Evolutionary conservation across 129 eudicot genomes (phyloP).

Genomic region (Gnaphalium uliginosum): DNA sequence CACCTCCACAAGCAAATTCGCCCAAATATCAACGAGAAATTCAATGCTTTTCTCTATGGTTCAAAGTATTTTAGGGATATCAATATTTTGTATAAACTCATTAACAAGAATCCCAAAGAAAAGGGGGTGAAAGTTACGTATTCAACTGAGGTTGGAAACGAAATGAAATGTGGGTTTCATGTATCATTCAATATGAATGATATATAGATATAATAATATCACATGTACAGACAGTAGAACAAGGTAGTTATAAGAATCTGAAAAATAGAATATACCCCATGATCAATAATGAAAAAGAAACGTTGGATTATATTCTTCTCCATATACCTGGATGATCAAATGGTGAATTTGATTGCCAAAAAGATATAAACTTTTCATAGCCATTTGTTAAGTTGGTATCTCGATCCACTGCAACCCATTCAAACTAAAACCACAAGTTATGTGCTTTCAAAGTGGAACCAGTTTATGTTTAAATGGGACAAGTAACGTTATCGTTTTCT

Average conservation of each 20-base stretch:
- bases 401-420: neutral
- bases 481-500: no score
- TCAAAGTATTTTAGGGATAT: neutral
- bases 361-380: neutral
- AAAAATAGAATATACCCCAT: neutral
- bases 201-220: conserved; percentile 3
- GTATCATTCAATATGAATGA: conserved; percentile 36
- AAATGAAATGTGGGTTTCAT: conserved; percentile 27
- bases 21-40: neutral
- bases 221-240: conserved; percentile 11
- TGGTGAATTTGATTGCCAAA: neutral
- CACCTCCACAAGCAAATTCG: neutral
- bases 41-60: neutral
- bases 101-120: conserved; percentile 15
- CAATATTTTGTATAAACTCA: neutral
- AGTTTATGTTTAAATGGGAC: no score
- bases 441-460: no score
- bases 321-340: neutral
- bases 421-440: neutral
- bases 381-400: neutral
- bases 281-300: no score
- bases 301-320: no score
- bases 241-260: neutral
- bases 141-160: conserved; percentile 23
- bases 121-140: conserved; percentile 30